Evolutionary conservation across 768 basidiomycete genomes (phyloP), one percentile per base, ranked within the genome.

Genomic region (Mycena amicta): DNA sequence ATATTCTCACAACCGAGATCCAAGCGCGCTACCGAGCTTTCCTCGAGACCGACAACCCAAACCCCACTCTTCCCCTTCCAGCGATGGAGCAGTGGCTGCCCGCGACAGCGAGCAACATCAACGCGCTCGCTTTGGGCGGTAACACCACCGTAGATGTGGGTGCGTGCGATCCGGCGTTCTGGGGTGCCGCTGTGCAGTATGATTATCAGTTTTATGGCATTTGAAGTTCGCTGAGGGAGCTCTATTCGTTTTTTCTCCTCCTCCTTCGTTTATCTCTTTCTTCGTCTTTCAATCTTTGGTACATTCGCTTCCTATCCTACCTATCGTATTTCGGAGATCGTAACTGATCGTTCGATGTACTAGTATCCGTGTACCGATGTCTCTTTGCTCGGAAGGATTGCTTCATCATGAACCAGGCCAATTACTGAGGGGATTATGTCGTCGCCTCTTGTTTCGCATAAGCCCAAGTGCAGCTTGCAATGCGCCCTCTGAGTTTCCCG

Each of bases 11-110:
- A 29, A 69, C 71, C 15, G 83, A 93, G 69, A 82, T 92, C 65
- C 88, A 90, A 67, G 73, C 77, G 15, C 83, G 88, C 16, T 90
- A 90, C 75, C 80, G 75, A 54, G 77, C 82, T 2, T 93, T 92
- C 78, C 70, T 89, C 31, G 52, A 71, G 55, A 83, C 72, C 1
- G 86, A 87, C 4, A 79, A 80, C 58, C 89, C 90, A 23, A 92
- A 90, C 64, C 68, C 72, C 23, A 79, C 78, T n/a, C 69, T 82
- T 27, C 64, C 77, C n/a, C n/a, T n/a, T n/a, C n/a, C n/a, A n/a
- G n/a, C n/a, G n/a, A n/a, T n/a, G n/a, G n/a, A n/a, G n/a, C 72
- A 67, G 2, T 93, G 91, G 91, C 64, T 68, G 22, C 67, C 81
- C 2, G 82, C 86, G 2, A 80, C 80, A 0, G 68, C 78, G 15